A percentile compares a stretch with the other conserved stretches of the same genome.
Evolutionary conservation across 1,139 yeast genomes (phyloP).

Genomic region (Geotrichum klebahnii): DNA sequence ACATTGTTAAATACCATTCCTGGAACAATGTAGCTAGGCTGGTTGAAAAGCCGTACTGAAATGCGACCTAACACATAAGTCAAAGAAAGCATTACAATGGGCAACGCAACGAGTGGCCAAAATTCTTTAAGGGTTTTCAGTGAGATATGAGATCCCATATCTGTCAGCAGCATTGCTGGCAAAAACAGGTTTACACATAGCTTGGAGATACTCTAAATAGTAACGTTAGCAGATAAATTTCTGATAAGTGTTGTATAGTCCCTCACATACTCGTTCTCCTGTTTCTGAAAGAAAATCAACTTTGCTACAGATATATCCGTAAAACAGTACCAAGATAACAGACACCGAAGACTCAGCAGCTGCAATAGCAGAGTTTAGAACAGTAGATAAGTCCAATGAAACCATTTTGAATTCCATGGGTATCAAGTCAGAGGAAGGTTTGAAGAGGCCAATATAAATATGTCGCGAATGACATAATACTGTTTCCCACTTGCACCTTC

Average conservation of each 20-base stretch:
- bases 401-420: slow-evolving; percentile 1
- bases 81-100: slow-evolving; percentile 20
- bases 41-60: slow-evolving; percentile 21
- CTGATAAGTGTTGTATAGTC: too few relatives aligned
- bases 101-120: slow-evolving; percentile 27
- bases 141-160: slow-evolving; percentile 28
- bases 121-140: slow-evolving; percentile 23
- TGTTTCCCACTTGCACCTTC: too few relatives aligned
- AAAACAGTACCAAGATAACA: slow-evolving; percentile 23
- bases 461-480: background rate
- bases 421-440: background rate
- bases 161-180: slow-evolving; percentile 27
- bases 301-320: slow-evolving; percentile 22
- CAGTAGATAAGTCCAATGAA: slow-evolving; percentile 16
- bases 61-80: slow-evolving; percentile 23
- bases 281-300: slow-evolving; percentile 18
- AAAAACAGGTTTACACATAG: slow-evolving; percentile 27
- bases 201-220: slow-evolving; percentile 22
- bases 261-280: slow-evolving; percentile 22
- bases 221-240: slow-evolving; percentile 7
- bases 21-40: slow-evolving; percentile 26
- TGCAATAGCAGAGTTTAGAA: slow-evolving; percentile 22
- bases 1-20: slow-evolving; percentile 29
- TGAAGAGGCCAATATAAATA: background rate
- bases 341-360: slow-evolving; percentile 27